These are phyloP conservation scores for Pythium monospermum DNA, from an alignment of 352 stramenopile species.

Conservation along the genomic window DNA sequence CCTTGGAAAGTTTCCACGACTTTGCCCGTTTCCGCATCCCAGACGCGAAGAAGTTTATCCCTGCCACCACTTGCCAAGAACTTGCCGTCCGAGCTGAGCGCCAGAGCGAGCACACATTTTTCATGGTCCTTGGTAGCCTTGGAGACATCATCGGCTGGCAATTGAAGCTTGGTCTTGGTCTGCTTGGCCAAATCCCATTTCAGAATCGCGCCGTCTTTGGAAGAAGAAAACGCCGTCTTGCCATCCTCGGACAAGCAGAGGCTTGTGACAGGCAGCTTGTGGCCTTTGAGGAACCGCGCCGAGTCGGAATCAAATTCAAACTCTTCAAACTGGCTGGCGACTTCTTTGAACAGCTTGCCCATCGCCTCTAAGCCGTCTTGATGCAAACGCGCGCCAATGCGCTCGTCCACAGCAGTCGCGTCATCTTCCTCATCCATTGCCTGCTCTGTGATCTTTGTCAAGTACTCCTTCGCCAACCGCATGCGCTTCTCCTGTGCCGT, in stretches of 20 bases:
- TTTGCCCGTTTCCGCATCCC: conserved; percentile 67
- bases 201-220: conserved; percentile 92
- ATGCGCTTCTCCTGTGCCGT: conserved; percentile 87
- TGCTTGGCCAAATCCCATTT: conserved; percentile 85
- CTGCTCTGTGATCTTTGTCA: conserved; percentile 79
- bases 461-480: conserved; percentile 85
- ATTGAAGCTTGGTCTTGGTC: conserved; percentile 58
- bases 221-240: conserved; percentile 84
- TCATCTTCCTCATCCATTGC: conserved; percentile 47
- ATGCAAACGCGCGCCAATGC: conserved; percentile 72
- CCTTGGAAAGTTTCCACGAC: conserved; percentile 87
- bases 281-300: conserved; percentile 69
- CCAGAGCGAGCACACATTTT: conserved; percentile 77
- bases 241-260: conserved; percentile 88
- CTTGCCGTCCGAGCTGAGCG: conserved; percentile 88
- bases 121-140: conserved; percentile 73
- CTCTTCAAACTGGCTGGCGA: conserved; percentile 66
- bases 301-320: conserved; percentile 82
- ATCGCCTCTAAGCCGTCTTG: conserved; percentile 81
- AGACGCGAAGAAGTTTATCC: conserved; percentile 91
- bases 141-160: conserved; percentile 60
- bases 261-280: conserved; percentile 83
- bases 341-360: conserved; percentile 86
- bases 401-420: conserved; percentile 51
- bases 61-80: conserved; percentile 87